Conservation (phyloP, 1,139 yeast species). For the Zhuliangozyma parablackwelliae region DNA sequence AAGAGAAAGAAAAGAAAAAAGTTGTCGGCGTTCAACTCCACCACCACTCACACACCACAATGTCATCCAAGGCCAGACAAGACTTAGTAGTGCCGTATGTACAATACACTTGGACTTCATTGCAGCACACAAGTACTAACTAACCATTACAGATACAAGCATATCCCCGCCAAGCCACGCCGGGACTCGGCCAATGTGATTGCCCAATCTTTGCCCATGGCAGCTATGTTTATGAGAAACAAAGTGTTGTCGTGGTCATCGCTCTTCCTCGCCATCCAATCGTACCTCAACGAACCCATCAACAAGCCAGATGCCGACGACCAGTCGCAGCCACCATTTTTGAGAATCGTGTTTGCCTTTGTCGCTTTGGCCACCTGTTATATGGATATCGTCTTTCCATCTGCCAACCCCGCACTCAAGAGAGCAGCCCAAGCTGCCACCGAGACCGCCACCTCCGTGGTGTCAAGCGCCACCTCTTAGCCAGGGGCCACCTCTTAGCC, state of each 20-base stretch:
- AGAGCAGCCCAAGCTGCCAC: constrained; percentile 16
- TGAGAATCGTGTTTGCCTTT: constrained; percentile 44
- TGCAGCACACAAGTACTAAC: constrained; percentile 4
- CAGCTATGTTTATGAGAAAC: constrained; percentile 56
- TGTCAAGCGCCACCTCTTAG: constrained; percentile 17
- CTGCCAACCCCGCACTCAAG: constrained; percentile 25
- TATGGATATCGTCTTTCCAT: constrained; percentile 44
- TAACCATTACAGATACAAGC: constrained; percentile 34
- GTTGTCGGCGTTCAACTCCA: not conserved
- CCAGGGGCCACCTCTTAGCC: no score
- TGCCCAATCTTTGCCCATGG: constrained; percentile 64
- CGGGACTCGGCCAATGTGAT: constrained; percentile 39
- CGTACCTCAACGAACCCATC: constrained; percentile 46
- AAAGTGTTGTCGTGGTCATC: constrained; percentile 57
- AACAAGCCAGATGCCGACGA: constrained; percentile 26
- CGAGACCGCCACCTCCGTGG: constrained; percentile 17
- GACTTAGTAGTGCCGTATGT: constrained; percentile 39
- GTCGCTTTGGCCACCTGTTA: constrained; percentile 50
- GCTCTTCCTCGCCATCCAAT: constrained; percentile 47
- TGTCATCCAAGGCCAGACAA: constrained; percentile 32
- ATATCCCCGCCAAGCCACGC: constrained; percentile 47
- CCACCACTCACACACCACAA: constrained; percentile 7
- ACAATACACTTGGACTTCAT: no score
- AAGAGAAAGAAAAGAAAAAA: not conserved
- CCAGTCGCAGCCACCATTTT: constrained; percentile 36